Base-by-base conservation (phyloP, 148 eudicot species). In the Gaultheria prostrata region DNA sequence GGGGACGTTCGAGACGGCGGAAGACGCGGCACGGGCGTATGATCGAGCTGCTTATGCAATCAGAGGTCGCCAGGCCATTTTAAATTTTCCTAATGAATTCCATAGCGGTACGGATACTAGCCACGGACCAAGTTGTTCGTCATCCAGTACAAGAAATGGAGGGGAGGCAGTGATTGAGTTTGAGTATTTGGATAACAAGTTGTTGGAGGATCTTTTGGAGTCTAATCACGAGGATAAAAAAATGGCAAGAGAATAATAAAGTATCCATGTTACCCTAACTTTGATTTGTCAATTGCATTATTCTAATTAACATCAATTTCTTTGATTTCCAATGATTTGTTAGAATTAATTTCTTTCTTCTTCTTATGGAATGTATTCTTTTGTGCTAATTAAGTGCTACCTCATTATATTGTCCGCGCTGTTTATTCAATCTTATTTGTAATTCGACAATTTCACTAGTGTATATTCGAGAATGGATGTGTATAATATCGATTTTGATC, bases 191-290 rank as follows among this genome's bases (percentile, higher is more conserved):
- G 89, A 88, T 80, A 18, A 88, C 80, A 76, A 80, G 67, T 21
- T 88, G 86, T 82, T 88, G 54, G 88, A 86, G 81, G 88, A 86
- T 35, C 85, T 86, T 74, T 80, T 85, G 21, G 83, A 39, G 43
- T 1, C 54, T 6, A 26, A 49, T 3, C 24, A 57, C 8, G 65
- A 28, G 49, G 63, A 56, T 57, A 39, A 39, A 39, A 6, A 39
- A 4, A 4, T 17, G 51, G 48, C 82, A 69, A 13, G 24, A 78
- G n/a, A 59, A 7, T n/a, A 57, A 57, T n/a, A n/a, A n/a, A n/a
- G n/a, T n/a, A n/a, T n/a, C n/a, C n/a, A n/a, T n/a, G n/a, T n/a
- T n/a, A n/a, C n/a, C n/a, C n/a, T n/a, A n/a, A n/a, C n/a, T n/a
- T n/a, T n/a, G n/a, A n/a, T n/a, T n/a, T n/a, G n/a, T n/a, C n/a